These are phyloP conservation scores for Cunninghamia lanceolata DNA, from an alignment of 75 land plant species.

Conservation along the genomic window DNA sequence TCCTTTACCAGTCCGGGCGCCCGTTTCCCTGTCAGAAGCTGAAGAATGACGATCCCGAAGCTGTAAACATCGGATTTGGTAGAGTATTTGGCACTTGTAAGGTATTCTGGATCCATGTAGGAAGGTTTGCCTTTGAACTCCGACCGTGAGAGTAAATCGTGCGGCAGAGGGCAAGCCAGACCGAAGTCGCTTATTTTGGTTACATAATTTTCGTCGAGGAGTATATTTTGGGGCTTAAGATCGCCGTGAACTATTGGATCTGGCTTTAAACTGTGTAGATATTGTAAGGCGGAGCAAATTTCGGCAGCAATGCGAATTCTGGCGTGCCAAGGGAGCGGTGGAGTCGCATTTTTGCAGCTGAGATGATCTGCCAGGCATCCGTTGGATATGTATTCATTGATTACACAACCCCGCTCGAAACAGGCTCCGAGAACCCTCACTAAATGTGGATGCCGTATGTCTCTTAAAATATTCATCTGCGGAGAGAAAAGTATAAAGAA, in stretches of 20 bases:
- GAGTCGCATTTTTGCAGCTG: slow-evolving; percentile 20
- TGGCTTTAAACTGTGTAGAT: slow-evolving; percentile 59
- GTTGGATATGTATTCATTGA: slow-evolving; percentile 53
- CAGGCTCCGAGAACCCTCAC: slow-evolving; percentile 64
- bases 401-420: slow-evolving; percentile 54
- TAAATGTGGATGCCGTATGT: slow-evolving; percentile 62
- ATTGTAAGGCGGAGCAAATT: slow-evolving; percentile 51
- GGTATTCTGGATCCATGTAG: slow-evolving; percentile 74
- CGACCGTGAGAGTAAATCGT: slow-evolving; percentile 19
- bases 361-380: too few relatives aligned
- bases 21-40: slow-evolving; percentile 49
- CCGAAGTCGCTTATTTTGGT: slow-evolving; percentile 47
- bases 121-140: slow-evolving; percentile 51
- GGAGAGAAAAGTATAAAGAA: neutral
- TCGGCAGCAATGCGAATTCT: slow-evolving; percentile 44
- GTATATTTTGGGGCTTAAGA: neutral
- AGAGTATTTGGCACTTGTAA: slow-evolving; percentile 11
- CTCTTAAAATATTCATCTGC: slow-evolving; percentile 55
- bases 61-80: too few relatives aligned
- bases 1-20: slow-evolving; percentile 33
- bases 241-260: slow-evolving; percentile 66
- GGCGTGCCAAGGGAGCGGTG: slow-evolving; percentile 19
- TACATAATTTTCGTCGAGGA: too few relatives aligned
- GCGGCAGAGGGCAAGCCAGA: slow-evolving; percentile 26
- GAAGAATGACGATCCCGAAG: slow-evolving; percentile 63